Evolutionary conservation across 140 eudicot genomes (phyloP), one percentile per base, ranked within the genome.

Genomic region (Senecio squalidus): DNA sequence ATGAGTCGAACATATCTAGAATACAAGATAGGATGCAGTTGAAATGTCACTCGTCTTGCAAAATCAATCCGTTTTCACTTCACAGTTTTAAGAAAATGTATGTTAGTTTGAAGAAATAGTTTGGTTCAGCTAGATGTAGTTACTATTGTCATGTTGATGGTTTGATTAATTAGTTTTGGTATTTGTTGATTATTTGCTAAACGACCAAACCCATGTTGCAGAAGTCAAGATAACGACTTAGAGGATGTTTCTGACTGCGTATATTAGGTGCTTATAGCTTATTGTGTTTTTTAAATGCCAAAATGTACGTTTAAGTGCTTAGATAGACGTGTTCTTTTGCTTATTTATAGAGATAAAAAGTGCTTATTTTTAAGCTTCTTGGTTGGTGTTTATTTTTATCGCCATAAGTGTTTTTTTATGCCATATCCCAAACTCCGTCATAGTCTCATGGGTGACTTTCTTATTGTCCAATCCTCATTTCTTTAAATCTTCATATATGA

Each of bases 151-250:
- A 58, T 41, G 34, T 31, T 62, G 58, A 48, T 21, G 15, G 48
- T 30, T 62, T 30, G 49, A 48, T 47, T 18, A 15, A 31, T 33
- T 47, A 58, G 29, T 67, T 45, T 65, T 45, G 56, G 50, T 67
- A n/a, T 56, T 44, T 56, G 39, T 55, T 55, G 46, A 67, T 67
- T 49, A 30, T 56, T 67, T 45, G 27, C 58, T n/a, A n/a, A n/a
- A n/a, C n/a, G n/a, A n/a, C n/a, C 49, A 54, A 55, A 28, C 55
- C 25, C 45, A 15, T 4, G 31, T 54, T 54, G 34, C 55, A 66
- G 22, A 66, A 54, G 72, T 66, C 55, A 40, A 39, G 63, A 54
- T 53, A 53, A 39, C 8, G 56, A 67, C 65, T n/a, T n/a, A n/a
- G n/a, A n/a, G n/a, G n/a, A n/a, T n/a, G n/a, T n/a, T n/a, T n/a